phyloP scores from a whole-genome alignment of 306 rosid genomes.

The Psophocarpus tetragonolobus region DNA sequence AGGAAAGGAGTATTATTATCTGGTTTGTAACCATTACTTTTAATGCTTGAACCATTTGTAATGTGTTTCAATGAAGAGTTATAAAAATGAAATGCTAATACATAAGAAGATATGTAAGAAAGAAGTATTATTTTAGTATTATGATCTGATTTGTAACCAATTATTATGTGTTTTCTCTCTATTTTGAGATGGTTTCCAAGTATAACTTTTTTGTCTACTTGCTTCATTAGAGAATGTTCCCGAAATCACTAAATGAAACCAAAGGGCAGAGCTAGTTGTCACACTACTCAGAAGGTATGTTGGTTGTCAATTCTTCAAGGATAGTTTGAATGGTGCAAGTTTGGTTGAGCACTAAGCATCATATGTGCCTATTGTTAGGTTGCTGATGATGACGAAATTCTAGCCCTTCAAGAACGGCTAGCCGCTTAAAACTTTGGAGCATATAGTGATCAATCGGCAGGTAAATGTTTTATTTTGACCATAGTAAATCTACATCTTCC shows the following conservation, averaged over 20 bases:
- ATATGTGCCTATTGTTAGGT: slow-evolving; percentile 46
- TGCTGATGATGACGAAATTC: slow-evolving; percentile 55
- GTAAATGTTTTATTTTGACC: slow-evolving; percentile 34
- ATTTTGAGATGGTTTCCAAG: no score
- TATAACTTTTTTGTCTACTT: neutral
- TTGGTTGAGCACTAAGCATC: neutral
- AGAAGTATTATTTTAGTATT: no score
- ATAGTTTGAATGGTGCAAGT: neutral
- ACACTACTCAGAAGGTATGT: slow-evolving; percentile 60
- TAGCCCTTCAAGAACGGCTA: slow-evolving; percentile 84
- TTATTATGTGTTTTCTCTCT: neutral
- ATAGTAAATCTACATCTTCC: neutral
- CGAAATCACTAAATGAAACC: slow-evolving; percentile 56
- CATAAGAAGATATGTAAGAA: no score
- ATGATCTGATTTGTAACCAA: no score
- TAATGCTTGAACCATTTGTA: no score
- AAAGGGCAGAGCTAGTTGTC: slow-evolving; percentile 56
- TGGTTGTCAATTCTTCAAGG: neutral
- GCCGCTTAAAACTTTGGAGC: slow-evolving; percentile 86
- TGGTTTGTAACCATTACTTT: neutral
- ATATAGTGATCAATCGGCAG: slow-evolving; percentile 64
- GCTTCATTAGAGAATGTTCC: slow-evolving; percentile 53
- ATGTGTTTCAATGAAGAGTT: no score
- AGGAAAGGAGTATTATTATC: no score
- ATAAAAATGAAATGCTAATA: no score